These are phyloP conservation scores for Boletus tylopilopsis DNA, from an alignment of 768 basidiomycete genomes.

Conservation along the genomic window DNA sequence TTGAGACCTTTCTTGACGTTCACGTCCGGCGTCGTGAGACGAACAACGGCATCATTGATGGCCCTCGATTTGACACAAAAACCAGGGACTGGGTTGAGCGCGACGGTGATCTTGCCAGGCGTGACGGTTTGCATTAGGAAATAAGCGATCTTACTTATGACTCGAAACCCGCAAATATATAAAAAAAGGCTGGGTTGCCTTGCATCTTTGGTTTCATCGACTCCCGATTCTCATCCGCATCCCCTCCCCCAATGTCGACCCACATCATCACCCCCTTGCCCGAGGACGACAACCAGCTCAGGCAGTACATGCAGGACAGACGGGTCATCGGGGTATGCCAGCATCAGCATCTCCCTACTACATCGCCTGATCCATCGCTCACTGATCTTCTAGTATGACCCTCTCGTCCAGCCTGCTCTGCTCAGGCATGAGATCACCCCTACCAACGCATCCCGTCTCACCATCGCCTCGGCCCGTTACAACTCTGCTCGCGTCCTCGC, in stretches of 20 bases:
- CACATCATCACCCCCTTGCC: constrained; percentile 61
- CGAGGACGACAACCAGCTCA: constrained; percentile 58
- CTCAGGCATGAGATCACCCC: constrained; percentile 84
- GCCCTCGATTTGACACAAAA: constrained; percentile 67
- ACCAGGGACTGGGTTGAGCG: constrained; percentile 57
- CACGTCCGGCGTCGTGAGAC: constrained; percentile 6
- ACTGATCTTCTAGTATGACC: constrained; percentile 68
- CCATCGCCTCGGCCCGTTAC: constrained; percentile 78
- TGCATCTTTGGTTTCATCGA: background rate
- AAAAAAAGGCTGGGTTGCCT: constrained; percentile 31
- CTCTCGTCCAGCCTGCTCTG: constrained; percentile 90
- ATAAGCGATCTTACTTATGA: background rate
- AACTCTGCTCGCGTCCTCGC: constrained; percentile 74
- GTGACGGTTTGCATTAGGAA: constrained; percentile 19
- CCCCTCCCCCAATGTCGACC: constrained; percentile 8
- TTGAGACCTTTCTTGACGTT: constrained; percentile 49
- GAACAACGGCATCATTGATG: constrained; percentile 35
- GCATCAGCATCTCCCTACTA: background rate
- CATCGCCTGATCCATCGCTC: constrained; percentile 10
- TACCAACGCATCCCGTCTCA: constrained; percentile 58
- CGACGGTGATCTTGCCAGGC: constrained; percentile 20
- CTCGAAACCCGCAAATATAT: background rate
- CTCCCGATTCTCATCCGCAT: background rate
- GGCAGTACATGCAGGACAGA: constrained; percentile 75
- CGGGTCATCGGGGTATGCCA: constrained; percentile 70